Base-by-base conservation (phyloP, 2,329 filamentous ascomycete species). In the Chlorencoelia australis region DNA sequence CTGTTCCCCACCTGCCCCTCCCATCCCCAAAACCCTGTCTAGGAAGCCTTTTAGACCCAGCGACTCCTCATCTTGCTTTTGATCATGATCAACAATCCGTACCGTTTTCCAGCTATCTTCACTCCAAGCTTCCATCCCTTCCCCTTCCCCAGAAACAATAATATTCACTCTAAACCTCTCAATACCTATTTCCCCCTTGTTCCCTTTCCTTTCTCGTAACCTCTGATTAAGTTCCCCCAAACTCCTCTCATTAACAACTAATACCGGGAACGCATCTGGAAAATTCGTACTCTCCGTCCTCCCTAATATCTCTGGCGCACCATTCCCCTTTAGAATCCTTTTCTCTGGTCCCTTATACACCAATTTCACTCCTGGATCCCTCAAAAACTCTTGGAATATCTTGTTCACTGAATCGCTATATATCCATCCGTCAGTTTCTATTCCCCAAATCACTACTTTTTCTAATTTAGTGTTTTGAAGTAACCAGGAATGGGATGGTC, bases 81-180 rank as follows among this genome's bases (percentile, higher is more conserved):
- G 3, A 15, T 22, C 15, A 33, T 7, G n/a, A 24, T 33, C 17
- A 9, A 38, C 11, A 7, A 75, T 65, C 7, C 67, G 60, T 0
- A 79, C 58, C 3, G 65, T 63, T 57, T 77, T 79, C 75, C 75
- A 80, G 11, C 63, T 62, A 52, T 80, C 75, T 51, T 80, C 76
- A 24, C 64, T 64, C 75, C 75, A 80, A 0, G 75, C 66, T 11
- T 5, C 28, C 1, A 33, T 37, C 8, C n/a, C 37, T 22, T 36
- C 40, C 35, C 60, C 58, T 25, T 60, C 58, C 1, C 75, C 75
- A 10, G 60, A 59, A 28, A 80, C 64, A 15, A 80, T 63, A 37
- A 80, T 73, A 52, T 80, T 80, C 1, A 75, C 73, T 13, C 76
- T 59, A 53, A 80, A 80, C 2, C 75, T 66, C 51, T 79, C 74